Evolutionary conservation across 768 basidiomycete genomes (phyloP).

Genomic region (Leucocoprinus sp.): DNA sequence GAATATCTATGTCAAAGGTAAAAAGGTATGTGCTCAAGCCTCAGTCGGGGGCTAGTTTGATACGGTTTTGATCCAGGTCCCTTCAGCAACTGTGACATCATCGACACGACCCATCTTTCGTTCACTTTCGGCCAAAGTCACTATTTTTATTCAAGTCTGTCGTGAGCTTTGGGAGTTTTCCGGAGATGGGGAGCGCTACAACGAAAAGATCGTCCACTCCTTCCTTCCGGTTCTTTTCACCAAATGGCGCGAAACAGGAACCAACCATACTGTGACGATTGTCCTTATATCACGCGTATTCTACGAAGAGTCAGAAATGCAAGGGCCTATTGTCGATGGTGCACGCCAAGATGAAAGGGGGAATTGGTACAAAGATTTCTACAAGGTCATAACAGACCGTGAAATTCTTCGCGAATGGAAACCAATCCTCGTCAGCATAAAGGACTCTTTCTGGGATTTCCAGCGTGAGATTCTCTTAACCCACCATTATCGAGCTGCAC

Average conservation of each 20-base stretch:
- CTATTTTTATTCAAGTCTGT: constrained; percentile 94
- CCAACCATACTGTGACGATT: constrained; percentile 91
- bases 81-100: constrained; percentile 71
- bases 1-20: constrained; percentile 62
- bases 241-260: constrained; percentile 75
- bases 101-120: constrained; percentile 86
- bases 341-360: constrained; percentile 55
- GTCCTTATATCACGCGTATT: constrained; percentile 90
- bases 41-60: too few species aligned
- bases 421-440: constrained; percentile 76
- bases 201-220: constrained; percentile 96
- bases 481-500: constrained; percentile 69
- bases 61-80: constrained; percentile 42
- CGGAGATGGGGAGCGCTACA: constrained; percentile 91
- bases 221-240: constrained; percentile 86
- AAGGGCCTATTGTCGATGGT: constrained; percentile 55
- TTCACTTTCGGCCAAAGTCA: constrained; percentile 84
- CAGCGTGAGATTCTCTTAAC: constrained; percentile 87
- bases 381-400: constrained; percentile 89
- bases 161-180: constrained; percentile 96
- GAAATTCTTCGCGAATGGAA: constrained; percentile 87
- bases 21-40: constrained; percentile 43
- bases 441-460: constrained; percentile 84
- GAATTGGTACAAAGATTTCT: constrained; percentile 90
- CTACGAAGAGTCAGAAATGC: constrained; percentile 74